Evolutionary conservation across 768 basidiomycete genomes (phyloP).

Genomic region (Xerocomellus chrysenteron): DNA sequence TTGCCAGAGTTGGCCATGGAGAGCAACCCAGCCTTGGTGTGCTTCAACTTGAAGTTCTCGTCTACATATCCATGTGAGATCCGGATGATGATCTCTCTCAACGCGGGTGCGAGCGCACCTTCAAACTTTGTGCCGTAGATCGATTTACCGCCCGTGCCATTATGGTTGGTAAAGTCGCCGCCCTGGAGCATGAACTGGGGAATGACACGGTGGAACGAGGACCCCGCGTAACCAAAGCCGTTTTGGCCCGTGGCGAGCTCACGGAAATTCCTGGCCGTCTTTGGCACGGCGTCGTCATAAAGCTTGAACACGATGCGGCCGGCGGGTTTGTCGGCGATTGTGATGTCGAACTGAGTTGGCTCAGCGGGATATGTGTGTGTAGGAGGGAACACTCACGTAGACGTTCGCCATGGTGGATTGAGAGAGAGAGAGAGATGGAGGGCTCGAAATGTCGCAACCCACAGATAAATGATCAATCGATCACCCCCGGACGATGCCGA

Average conservation of each 20-base stretch:
- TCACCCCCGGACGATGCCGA: slow-evolving; percentile 10
- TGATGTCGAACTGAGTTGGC: slow-evolving; percentile 60
- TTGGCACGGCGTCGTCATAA: slow-evolving; percentile 75
- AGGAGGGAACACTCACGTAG: slow-evolving; percentile 5
- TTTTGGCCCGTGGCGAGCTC: slow-evolving; percentile 77
- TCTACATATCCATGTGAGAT: slow-evolving; percentile 45
- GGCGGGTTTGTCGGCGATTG: slow-evolving; percentile 37
- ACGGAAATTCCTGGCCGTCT: slow-evolving; percentile 82
- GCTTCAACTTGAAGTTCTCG: slow-evolving; percentile 81
- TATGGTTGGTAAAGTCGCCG: slow-evolving; percentile 74
- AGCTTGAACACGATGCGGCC: slow-evolving; percentile 84
- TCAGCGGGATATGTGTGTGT: neutral
- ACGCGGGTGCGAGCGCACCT: slow-evolving; percentile 36
- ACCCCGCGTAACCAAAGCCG: slow-evolving; percentile 71
- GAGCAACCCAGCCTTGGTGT: slow-evolving; percentile 65
- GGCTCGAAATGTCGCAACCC: neutral
- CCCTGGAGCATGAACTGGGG: slow-evolving; percentile 88
- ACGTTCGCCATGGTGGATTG: slow-evolving; percentile 24
- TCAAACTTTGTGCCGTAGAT: slow-evolving; percentile 70
- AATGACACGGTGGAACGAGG: slow-evolving; percentile 79
- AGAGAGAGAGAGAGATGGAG: neutral
- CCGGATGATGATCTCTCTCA: neutral
- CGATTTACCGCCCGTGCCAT: slow-evolving; percentile 80
- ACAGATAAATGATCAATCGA: slow-evolving; percentile 2
- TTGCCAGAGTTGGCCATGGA: slow-evolving; percentile 81